Percentiles rank a stretch among this genome's conserved stretches.
Evolutionary conservation across 768 basidiomycete genomes (phyloP).

Genomic region (Roridomyces roridus): DNA sequence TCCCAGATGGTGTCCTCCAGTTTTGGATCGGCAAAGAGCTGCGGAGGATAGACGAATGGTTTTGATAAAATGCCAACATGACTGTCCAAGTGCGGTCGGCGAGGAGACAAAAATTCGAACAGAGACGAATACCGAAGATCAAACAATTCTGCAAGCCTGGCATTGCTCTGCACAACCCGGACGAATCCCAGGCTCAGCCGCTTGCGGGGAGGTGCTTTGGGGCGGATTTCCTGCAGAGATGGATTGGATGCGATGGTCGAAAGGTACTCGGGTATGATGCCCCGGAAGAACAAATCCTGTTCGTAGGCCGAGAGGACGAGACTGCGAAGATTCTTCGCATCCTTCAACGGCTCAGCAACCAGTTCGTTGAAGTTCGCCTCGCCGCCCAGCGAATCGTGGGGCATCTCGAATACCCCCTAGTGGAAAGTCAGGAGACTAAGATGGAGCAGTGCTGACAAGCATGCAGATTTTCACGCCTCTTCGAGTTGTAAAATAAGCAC

Average conservation of each 20-base stretch:
- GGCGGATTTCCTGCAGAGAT: not conserved
- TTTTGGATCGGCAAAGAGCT: not conserved
- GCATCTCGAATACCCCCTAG: not conserved
- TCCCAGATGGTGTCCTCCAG: constrained; percentile 12
- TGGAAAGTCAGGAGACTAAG: not conserved
- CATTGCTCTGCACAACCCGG: not conserved
- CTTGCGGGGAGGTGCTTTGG: not conserved
- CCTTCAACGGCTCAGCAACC: not conserved
- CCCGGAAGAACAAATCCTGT: not conserved
- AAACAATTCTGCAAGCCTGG: no score
- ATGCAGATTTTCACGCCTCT: no score
- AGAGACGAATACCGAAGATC: no score
- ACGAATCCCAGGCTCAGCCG: not conserved
- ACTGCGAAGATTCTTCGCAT: not conserved
- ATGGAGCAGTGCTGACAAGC: no score
- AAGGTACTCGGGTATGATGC: not conserved
- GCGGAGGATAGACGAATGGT: not conserved
- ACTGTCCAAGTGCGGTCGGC: not conserved
- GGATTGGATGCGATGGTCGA: not conserved
- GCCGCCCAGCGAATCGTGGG: no score
- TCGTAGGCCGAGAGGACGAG: not conserved
- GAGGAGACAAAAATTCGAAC: no score
- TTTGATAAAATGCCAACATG: not conserved
- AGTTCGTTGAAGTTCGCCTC: no score
- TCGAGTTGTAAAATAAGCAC: no score